These are phyloP conservation scores for Cucurbita pepo DNA, from an alignment of 306 rosid genomes.

Conservation along the genomic window DNA sequence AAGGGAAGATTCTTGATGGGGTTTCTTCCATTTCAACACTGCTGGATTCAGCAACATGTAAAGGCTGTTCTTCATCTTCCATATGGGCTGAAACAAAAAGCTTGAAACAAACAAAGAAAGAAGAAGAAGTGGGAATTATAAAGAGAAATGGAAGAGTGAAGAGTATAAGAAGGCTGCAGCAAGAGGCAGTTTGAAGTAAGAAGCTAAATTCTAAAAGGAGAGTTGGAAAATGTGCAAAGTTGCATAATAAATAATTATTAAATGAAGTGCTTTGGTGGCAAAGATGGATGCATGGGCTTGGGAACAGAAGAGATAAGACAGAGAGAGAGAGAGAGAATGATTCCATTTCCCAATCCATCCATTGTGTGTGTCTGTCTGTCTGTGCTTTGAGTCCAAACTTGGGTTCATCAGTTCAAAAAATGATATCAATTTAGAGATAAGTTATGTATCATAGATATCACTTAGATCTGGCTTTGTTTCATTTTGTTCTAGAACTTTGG, in stretches of 20 bases:
- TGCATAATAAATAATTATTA: conserved; percentile 22
- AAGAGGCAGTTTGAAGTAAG: conserved; percentile 25
- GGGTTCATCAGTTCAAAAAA: neutral
- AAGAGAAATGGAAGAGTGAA: neutral
- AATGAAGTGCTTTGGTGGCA: conserved; percentile 20
- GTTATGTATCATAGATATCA: neutral
- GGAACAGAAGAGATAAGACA: conserved; percentile 50
- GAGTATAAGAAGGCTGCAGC: neutral
- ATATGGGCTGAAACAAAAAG: conserved; percentile 14
- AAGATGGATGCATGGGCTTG: conserved; percentile 54
- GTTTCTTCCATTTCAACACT: conserved; percentile 15
- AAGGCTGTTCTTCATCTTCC: conserved; percentile 21
- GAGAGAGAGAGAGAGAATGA: conserved; percentile 18
- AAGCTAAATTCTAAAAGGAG: conserved; percentile 19
- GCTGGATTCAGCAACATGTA: conserved; percentile 12
- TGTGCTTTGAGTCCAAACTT: neutral
- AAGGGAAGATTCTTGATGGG: conserved; percentile 46
- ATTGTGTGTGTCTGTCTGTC: neutral
- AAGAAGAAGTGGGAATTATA: neutral
- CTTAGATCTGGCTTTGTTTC: neutral
- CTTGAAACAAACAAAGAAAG: neutral
- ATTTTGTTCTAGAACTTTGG: neutral
- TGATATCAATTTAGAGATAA: neutral
- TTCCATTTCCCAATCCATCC: conserved; percentile 35
- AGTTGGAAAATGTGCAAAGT: conserved; percentile 41